Conservation (phyloP, 1,139 yeast genomes). For the Blastobotrys capitulatus region DNA sequence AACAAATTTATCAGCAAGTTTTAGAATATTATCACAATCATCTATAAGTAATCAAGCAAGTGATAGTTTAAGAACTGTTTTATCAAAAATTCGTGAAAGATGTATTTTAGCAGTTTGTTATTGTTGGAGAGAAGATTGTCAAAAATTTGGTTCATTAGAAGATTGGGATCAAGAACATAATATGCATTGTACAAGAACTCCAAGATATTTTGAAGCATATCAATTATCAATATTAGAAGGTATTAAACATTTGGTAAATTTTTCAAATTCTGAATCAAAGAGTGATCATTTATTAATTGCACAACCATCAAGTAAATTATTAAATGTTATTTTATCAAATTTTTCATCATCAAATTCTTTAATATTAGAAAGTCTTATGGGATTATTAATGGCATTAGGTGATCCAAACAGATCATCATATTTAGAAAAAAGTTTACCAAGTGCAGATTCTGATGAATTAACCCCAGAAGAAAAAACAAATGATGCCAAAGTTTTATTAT, state of each 20-base stretch:
- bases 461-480: conserved; percentile 30
- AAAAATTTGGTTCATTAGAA: conserved; percentile 41
- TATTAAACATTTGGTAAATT: conserved; percentile 25
- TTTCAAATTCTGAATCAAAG: conserved; percentile 17
- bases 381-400: conserved; percentile 15
- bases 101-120: conserved; percentile 44
- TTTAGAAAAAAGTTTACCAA: conserved; percentile 11
- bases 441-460: conserved; percentile 18
- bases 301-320: conserved; percentile 44
- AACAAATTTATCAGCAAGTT: conserved; percentile 36
- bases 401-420: conserved; percentile 13
- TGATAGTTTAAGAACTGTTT: conserved; percentile 35
- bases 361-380: conserved; percentile 19
- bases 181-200: conserved; percentile 25
- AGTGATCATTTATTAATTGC: conserved; percentile 35
- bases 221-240: conserved; percentile 31
- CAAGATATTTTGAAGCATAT: conserved; percentile 27
- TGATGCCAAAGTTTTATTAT: conserved; percentile 37
- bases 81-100: conserved; percentile 38
- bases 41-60: conserved; percentile 37
- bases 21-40: conserved; percentile 42
- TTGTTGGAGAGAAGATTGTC: conserved; percentile 47
- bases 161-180: conserved; percentile 32
- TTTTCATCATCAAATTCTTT: conserved; percentile 33
- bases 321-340: conserved; percentile 39